These are phyloP conservation scores for Penicillium sp. DNA, from an alignment of 2,329 filamentous ascomycete genomes.

Conservation along the genomic window DNA sequence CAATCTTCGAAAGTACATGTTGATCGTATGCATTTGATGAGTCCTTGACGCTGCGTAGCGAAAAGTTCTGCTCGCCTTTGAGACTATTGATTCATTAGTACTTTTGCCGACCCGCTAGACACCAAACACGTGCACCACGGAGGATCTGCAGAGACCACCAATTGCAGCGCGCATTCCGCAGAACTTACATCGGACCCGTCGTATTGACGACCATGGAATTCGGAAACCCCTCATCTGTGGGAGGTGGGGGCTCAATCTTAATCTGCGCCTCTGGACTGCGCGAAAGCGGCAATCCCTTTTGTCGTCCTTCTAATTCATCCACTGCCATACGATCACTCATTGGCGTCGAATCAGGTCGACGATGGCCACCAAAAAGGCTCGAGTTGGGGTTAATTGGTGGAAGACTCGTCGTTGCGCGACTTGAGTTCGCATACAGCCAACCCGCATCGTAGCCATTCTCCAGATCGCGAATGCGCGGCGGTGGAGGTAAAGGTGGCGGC, in stretches of 20 bases:
- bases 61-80: slow-evolving; percentile 63
- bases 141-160: neutral
- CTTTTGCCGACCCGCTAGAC: slow-evolving; percentile 4
- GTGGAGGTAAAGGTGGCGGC: slow-evolving; percentile 69
- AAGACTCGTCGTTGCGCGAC: slow-evolving; percentile 51
- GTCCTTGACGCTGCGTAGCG: slow-evolving; percentile 59
- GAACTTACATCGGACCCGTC: slow-evolving; percentile 40
- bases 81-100: slow-evolving; percentile 47
- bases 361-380: slow-evolving; percentile 54
- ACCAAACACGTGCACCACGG: neutral
- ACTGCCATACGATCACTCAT: slow-evolving; percentile 42
- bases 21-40: slow-evolving; percentile 67
- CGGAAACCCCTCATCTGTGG: slow-evolving; percentile 38
- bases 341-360: slow-evolving; percentile 39
- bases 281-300: slow-evolving; percentile 33
- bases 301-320: slow-evolving; percentile 43
- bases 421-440: slow-evolving; percentile 65
- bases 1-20: slow-evolving; percentile 64
- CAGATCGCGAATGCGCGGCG: slow-evolving; percentile 62
- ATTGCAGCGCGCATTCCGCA: neutral
- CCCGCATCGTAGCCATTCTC: slow-evolving; percentile 62
- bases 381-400: slow-evolving; percentile 55
- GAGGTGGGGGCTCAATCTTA: slow-evolving; percentile 40
- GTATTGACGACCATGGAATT: slow-evolving; percentile 37
- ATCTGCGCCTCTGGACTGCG: slow-evolving; percentile 41